Conservation (phyloP, 495 filamentous ascomycete genomes). For the Xylaria venustula region DNA sequence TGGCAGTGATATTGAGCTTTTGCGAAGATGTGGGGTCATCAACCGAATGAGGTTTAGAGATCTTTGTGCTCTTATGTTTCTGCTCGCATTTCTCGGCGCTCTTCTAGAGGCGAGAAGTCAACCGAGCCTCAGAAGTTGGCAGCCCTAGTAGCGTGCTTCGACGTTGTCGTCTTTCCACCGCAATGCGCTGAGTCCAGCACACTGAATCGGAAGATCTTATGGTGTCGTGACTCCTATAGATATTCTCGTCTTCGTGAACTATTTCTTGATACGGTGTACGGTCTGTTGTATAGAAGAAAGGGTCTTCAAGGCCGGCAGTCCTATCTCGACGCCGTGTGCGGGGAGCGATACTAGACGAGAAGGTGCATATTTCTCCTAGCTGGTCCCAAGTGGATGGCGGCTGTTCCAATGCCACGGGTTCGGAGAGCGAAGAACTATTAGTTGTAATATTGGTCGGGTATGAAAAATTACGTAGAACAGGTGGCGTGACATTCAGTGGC, state of each 20-base stretch:
- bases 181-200: background rate
- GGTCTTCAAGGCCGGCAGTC: constrained; percentile 21
- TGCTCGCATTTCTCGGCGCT: constrained; percentile 22
- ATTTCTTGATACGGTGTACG: constrained; percentile 17
- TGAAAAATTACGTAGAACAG: constrained; percentile 31
- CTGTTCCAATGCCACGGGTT: background rate
- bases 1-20: constrained; percentile 15
- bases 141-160: constrained; percentile 21
- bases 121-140: constrained; percentile 20
- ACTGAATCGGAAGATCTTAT: constrained; percentile 10
- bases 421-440: background rate
- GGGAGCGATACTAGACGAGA: constrained; percentile 19
- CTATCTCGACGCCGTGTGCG: constrained; percentile 13
- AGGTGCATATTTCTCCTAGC: constrained; percentile 27
- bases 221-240: background rate
- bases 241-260: constrained; percentile 9
- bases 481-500: constrained; percentile 12
- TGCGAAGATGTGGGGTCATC: constrained; percentile 21
- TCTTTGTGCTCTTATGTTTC: constrained; percentile 17
- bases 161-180: constrained; percentile 20
- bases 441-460: constrained; percentile 25
- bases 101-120: constrained; percentile 25
- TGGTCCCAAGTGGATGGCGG: constrained; percentile 27
- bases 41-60: constrained; percentile 14
- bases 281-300: constrained; percentile 27